Conservation (phyloP, 2,329 filamentous ascomycete species). For the Cladosporium sp. region DNA sequence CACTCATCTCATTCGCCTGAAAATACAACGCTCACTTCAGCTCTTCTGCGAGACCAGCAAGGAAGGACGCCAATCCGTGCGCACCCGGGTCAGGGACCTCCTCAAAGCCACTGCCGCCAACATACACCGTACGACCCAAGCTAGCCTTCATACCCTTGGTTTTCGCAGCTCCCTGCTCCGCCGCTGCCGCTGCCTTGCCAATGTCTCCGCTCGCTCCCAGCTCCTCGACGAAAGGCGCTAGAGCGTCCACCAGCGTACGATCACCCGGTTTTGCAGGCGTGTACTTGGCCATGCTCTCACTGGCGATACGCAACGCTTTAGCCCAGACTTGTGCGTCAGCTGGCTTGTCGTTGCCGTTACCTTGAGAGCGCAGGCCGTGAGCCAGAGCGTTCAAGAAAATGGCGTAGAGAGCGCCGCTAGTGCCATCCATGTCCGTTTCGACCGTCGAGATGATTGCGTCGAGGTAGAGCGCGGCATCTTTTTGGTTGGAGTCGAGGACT, state of each 20-base stretch:
- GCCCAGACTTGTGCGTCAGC: constrained; percentile 57
- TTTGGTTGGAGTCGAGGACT: constrained; percentile 41
- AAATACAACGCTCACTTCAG: constrained; percentile 30
- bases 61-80: constrained; percentile 79
- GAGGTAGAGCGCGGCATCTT: constrained; percentile 60
- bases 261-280: constrained; percentile 89
- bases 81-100: constrained; percentile 73
- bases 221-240: constrained; percentile 80
- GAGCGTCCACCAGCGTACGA: constrained; percentile 83
- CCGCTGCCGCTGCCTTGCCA: constrained; percentile 71
- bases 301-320: constrained; percentile 68
- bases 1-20: neutral
- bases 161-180: constrained; percentile 71
- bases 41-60: constrained; percentile 70
- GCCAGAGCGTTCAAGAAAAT: constrained; percentile 89
- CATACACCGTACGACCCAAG: constrained; percentile 79
- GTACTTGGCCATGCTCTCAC: constrained; percentile 72
- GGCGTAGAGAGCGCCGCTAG: constrained; percentile 74
- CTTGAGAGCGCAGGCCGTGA: constrained; percentile 61
- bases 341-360: constrained; percentile 35
- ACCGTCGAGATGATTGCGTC: constrained; percentile 63
- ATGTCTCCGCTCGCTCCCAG: constrained; percentile 66
- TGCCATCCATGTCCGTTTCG: constrained; percentile 72
- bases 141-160: constrained; percentile 93
- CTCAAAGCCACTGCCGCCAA: constrained; percentile 73